Evolutionary conservation across 2,329 filamentous ascomycete genomes (phyloP).

Genomic region (Aquanectria penicillioides): DNA sequence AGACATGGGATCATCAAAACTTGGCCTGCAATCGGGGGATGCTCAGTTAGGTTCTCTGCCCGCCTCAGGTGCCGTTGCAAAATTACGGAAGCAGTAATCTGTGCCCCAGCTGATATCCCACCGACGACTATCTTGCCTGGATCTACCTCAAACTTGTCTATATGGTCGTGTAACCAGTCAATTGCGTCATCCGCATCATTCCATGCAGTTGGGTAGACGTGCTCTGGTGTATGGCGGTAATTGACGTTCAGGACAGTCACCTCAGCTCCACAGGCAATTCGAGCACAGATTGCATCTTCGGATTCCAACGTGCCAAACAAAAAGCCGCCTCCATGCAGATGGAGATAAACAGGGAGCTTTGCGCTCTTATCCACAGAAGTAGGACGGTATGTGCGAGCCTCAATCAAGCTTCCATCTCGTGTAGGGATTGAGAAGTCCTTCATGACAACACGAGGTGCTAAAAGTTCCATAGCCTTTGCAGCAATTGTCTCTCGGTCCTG

Average conservation of each 20-base stretch:
- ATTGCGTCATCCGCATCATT: constrained; percentile 64
- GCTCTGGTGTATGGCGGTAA: constrained; percentile 67
- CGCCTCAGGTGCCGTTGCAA: constrained; percentile 47
- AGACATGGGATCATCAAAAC: constrained; percentile 60
- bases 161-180: constrained; percentile 57
- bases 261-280: constrained; percentile 53
- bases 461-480: constrained; percentile 16
- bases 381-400: constrained; percentile 30
- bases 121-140: constrained; percentile 52
- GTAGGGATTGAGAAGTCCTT: constrained; percentile 42
- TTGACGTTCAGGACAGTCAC: constrained; percentile 64
- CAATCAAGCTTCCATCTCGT: constrained; percentile 21
- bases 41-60: constrained; percentile 25
- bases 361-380: constrained; percentile 36
- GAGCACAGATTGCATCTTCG: constrained; percentile 62
- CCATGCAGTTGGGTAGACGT: constrained; percentile 61
- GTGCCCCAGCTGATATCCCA: constrained; percentile 59
- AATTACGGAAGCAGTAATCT: constrained; percentile 51
- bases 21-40: constrained; percentile 56
- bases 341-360: constrained; percentile 59
- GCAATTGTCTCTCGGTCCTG: constrained; percentile 20
- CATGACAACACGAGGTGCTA: constrained; percentile 42
- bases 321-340: constrained; percentile 66
- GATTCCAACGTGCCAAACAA: constrained; percentile 61
- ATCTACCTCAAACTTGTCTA: constrained; percentile 20